phyloP scores from a whole-genome alignment of 108 stramenopile genomes.

The Fragilaria radians region DNA sequence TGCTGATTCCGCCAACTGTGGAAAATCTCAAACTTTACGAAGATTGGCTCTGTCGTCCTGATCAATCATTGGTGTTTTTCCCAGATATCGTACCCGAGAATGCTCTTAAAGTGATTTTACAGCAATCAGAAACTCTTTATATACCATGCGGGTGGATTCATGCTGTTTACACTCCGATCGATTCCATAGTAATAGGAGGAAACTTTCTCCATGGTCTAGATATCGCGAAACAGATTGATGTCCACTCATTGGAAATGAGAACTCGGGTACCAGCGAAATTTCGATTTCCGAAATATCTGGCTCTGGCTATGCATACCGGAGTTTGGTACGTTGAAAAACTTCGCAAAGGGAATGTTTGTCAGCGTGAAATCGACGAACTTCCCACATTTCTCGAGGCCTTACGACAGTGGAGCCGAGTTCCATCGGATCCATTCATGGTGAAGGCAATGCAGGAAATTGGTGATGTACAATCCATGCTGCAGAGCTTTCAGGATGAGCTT shows the following conservation, averaged over 20 bases:
- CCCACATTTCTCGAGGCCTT: conserved; percentile 13
- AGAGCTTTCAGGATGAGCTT: conserved; percentile 12
- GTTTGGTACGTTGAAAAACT: conserved; percentile 26
- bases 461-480: conserved; percentile 19
- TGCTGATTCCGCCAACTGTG: conserved; percentile 64
- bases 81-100: conserved; percentile 33
- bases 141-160: conserved; percentile 94
- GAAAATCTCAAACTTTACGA: conserved; percentile 66
- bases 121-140: conserved; percentile 66
- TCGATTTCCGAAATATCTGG: conserved; percentile 44
- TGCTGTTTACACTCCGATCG: conserved; percentile 85
- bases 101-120: conserved; percentile 41
- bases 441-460: conserved; percentile 5
- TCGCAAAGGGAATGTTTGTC: conserved; percentile 9
- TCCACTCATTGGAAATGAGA: conserved; percentile 40
- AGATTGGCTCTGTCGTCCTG: conserved; percentile 62
- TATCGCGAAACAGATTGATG: conserved; percentile 35
- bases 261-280: conserved; percentile 35
- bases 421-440: background rate
- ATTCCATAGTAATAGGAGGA: conserved; percentile 85
- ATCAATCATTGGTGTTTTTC: conserved; percentile 53
- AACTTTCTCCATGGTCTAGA: conserved; percentile 74
- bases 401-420: conserved; percentile 24
- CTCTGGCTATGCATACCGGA: conserved; percentile 37
- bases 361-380: conserved; percentile 23